These are phyloP conservation scores for Tylopilus plumbeoviolaceoides DNA, from an alignment of 768 basidiomycete species.

Conservation along the genomic window DNA sequence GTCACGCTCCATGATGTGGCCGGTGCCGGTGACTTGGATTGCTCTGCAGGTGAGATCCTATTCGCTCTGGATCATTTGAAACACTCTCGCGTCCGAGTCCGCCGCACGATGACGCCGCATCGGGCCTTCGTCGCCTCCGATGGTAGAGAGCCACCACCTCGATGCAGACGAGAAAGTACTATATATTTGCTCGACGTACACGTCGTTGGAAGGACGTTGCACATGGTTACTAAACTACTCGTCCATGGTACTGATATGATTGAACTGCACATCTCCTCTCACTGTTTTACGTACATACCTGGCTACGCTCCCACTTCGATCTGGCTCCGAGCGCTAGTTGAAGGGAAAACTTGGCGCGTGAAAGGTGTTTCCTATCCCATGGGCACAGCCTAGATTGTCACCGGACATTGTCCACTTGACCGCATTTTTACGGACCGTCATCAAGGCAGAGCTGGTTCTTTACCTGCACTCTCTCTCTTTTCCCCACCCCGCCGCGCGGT, in stretches of 20 bases:
- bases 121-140: not conserved
- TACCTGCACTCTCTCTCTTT: conserved; percentile 12
- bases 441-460: conserved; percentile 28
- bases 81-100: conserved; percentile 38
- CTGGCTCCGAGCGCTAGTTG: not conserved
- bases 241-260: conserved; percentile 15
- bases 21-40: conserved; percentile 24
- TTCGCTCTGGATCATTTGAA: conserved; percentile 24
- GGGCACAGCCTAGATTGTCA: conserved; percentile 13
- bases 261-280: conserved; percentile 16
- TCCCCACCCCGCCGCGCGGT: conserved; percentile 32
- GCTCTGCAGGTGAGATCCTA: conserved; percentile 34
- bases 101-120: conserved; percentile 8
- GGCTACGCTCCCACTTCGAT: not conserved
- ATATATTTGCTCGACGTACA: conserved; percentile 7
- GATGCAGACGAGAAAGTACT: too few relatives aligned
- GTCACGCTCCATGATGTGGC: conserved; percentile 32
- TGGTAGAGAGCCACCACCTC: conserved; percentile 11
- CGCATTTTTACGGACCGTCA: conserved; percentile 2
- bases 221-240: not conserved
- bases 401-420: conserved; percentile 5
- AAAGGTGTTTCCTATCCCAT: conserved; percentile 6
- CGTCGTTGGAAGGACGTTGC: conserved; percentile 16
- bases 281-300: conserved; percentile 15
- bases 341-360: not conserved